Conservation (phyloP, 345 rosid genomes). For the Pistacia vera region DNA sequence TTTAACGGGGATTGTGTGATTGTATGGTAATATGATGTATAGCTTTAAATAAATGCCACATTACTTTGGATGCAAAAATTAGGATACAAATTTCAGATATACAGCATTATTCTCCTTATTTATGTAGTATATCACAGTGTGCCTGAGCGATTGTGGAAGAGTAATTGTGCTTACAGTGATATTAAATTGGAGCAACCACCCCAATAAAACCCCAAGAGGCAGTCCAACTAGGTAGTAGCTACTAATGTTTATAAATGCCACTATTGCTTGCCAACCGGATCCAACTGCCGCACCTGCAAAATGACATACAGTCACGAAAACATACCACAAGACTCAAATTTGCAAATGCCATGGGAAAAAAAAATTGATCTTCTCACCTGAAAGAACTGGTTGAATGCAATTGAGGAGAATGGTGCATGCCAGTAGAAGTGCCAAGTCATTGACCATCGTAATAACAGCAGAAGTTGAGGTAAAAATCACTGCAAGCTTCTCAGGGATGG, state of each 20-base stretch:
- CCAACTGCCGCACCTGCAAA: constrained; percentile 58
- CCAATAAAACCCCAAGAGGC: constrained; percentile 48
- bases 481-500: constrained; percentile 41
- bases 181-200: constrained; percentile 46
- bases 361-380: constrained; percentile 34
- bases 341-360: background rate
- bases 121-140: background rate
- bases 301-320: background rate
- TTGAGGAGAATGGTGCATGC: constrained; percentile 57
- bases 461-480: constrained; percentile 49
- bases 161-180: constrained; percentile 27
- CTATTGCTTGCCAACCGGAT: constrained; percentile 54
- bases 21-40: too few species aligned
- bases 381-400: constrained; percentile 59
- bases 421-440: constrained; percentile 39
- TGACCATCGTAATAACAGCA: constrained; percentile 40
- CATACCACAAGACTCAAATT: background rate
- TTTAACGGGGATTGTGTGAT: too few species aligned
- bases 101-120: too few species aligned
- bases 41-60: too few species aligned
- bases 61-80: too few species aligned
- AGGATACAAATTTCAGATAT: too few species aligned
- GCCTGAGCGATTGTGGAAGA: background rate
- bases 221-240: constrained; percentile 54
- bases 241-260: constrained; percentile 47